These are phyloP conservation scores for Penicillium canescens DNA, from an alignment of 495 filamentous ascomycete species.

Conservation along the genomic window DNA sequence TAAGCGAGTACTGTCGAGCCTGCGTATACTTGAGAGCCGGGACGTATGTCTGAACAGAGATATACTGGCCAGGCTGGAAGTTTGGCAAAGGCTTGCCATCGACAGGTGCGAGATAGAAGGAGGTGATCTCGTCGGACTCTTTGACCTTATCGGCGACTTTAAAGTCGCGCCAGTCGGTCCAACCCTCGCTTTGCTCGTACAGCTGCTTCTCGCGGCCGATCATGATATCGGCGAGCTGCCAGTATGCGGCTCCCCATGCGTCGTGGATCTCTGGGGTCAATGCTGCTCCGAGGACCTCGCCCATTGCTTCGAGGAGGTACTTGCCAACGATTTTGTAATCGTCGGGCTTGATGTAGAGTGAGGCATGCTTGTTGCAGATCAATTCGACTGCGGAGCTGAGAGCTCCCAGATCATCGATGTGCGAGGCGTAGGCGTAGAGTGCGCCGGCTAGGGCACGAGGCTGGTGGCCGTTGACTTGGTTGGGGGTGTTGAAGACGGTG, in stretches of 20 bases:
- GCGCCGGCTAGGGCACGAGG: constrained; percentile 63
- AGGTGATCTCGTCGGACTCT: constrained; percentile 66
- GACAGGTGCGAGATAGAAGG: constrained; percentile 68
- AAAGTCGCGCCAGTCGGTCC: constrained; percentile 69
- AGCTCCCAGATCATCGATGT: constrained; percentile 68
- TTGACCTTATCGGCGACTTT: constrained; percentile 59
- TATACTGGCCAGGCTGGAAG: constrained; percentile 70
- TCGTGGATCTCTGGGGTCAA: constrained; percentile 65
- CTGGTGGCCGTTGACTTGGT: constrained; percentile 66
- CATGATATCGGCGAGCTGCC: constrained; percentile 68
- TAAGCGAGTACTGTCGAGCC: constrained; percentile 73
- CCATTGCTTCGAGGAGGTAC: constrained; percentile 68
- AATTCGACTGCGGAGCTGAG: constrained; percentile 64
- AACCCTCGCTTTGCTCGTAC: constrained; percentile 55
- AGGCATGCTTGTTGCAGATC: constrained; percentile 76
- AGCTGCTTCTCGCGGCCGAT: constrained; percentile 63
- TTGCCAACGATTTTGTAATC: constrained; percentile 70
- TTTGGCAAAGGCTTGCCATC: constrained; percentile 59
- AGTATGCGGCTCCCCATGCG: constrained; percentile 73
- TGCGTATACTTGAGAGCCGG: constrained; percentile 60
- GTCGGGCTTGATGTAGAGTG: constrained; percentile 65
- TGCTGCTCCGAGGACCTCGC: constrained; percentile 63
- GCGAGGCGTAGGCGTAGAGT: constrained; percentile 67
- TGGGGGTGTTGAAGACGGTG: constrained; percentile 66
- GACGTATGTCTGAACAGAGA: constrained; percentile 59